Base-by-base conservation (phyloP, 192 early-diverging fungal species). In the Podila clonocystis region DNA sequence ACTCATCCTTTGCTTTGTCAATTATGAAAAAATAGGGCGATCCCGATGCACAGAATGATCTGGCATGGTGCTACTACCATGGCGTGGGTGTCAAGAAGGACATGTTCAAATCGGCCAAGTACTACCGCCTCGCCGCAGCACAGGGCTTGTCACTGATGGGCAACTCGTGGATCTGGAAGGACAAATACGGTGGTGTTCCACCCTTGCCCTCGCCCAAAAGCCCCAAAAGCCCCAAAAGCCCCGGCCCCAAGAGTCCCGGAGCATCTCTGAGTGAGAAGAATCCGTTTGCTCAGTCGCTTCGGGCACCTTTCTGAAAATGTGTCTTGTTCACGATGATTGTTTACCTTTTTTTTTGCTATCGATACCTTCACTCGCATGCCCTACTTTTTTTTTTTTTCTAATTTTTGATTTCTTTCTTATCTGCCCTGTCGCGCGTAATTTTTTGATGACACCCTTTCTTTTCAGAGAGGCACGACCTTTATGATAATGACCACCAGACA, bases 151-250 rank as follows among this genome's bases (percentile, higher is more conserved):
- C 90, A 50, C 84, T 90, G 17, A 86, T 94, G 67, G 92, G 93
- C 26, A 94, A 92, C 64, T 93, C 92, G 38, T 94, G 93, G 93
- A 94, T 94, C 28, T 94, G 88, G 73, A 94, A 94, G 65, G 86
- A 89, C 36, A 94, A 94, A 70, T 94, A 93, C 70, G 89, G 92
- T 58, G 76, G 75, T 15, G 45, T 66, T 30, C 72, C 72, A 55
- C 52, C 52, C 20, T 55, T 55, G 52, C 52, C 52, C 22, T 55
- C 52, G 24, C 52, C 52, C 52, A 55, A 55, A 22, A 55, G 52
- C 11, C 52, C 52, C 52, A 55, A 55, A 22, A 55, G 52, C 11
- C 52, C 52, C 52, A 55, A 55, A 26, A 55, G 52, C 24, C 52
- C 52, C 12, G 24, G 52, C n/a, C 41, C 41, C 11, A 45, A 45